Conservation (phyloP, 495 filamentous ascomycete species). For the Rhypophila decipiens region DNA sequence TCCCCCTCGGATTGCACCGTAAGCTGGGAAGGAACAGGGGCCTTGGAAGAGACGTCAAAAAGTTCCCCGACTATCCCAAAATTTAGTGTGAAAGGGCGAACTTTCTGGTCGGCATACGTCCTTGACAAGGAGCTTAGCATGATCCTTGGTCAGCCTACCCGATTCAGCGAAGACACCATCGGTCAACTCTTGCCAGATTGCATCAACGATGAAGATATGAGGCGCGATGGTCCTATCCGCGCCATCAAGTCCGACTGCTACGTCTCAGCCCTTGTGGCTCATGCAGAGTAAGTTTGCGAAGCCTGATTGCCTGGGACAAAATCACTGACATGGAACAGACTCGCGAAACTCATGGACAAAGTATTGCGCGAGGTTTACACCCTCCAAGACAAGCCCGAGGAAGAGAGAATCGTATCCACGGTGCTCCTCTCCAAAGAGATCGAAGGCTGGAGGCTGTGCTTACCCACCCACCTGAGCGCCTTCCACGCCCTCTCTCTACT, state of each 20-base stretch:
- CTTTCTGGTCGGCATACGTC: slow-evolving; percentile 52
- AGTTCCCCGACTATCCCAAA: slow-evolving; percentile 16
- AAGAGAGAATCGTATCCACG: slow-evolving; percentile 31
- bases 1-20: slow-evolving; percentile 25
- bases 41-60: slow-evolving; percentile 8
- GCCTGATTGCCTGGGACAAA: not conserved
- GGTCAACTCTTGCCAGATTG: slow-evolving; percentile 48
- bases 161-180: slow-evolving; percentile 47
- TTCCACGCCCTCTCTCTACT: slow-evolving; percentile 37
- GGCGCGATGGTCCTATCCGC: slow-evolving; percentile 22
- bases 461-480: slow-evolving; percentile 41
- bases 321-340: not conserved
- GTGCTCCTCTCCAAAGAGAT: slow-evolving; percentile 33
- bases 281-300: slow-evolving; percentile 29
- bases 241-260: slow-evolving; percentile 27
- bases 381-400: slow-evolving; percentile 33
- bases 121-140: slow-evolving; percentile 54
- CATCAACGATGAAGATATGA: slow-evolving; percentile 50
- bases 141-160: slow-evolving; percentile 47
- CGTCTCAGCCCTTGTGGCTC: slow-evolving; percentile 43
- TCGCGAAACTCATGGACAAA: slow-evolving; percentile 23
- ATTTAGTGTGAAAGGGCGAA: slow-evolving; percentile 40
- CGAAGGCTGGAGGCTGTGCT: slow-evolving; percentile 25
- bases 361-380: slow-evolving; percentile 47
- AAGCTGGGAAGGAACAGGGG: slow-evolving; percentile 15